A percentile compares a stretch with the other conserved stretches of the same genome.
Evolutionary conservation across 2,329 filamentous ascomycete genomes (phyloP).

Genomic region (Ophiostoma perfectum): DNA sequence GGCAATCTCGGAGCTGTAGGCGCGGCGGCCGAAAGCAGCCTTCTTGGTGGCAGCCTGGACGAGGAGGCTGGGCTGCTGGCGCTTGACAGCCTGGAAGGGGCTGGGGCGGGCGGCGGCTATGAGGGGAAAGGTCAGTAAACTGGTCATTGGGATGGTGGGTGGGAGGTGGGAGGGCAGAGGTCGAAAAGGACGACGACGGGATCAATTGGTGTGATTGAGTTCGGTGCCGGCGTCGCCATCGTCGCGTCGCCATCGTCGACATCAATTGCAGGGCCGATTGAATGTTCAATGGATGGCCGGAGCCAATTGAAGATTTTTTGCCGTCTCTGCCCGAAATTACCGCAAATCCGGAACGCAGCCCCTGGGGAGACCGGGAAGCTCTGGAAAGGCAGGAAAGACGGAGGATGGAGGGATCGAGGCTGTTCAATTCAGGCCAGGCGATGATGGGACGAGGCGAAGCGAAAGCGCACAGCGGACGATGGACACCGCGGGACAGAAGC

Average conservation of each 20-base stretch:
- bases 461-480: not conserved
- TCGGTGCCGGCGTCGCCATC: not conserved
- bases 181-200: not conserved
- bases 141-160: not conserved
- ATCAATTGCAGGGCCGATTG: not conserved
- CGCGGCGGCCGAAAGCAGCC: conserved; percentile 59
- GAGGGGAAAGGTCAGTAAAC: not conserved
- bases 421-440: not conserved
- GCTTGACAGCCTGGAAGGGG: conserved; percentile 70
- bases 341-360: conserved; percentile 16
- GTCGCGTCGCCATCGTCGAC: not conserved
- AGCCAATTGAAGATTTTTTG: conserved; percentile 19
- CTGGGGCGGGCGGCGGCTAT: conserved; percentile 52
- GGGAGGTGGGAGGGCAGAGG: not conserved
- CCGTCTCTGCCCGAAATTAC: conserved; percentile 21
- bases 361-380: not conserved
- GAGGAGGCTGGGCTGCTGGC: conserved; percentile 65
- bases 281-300: not conserved
- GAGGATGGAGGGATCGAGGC: not conserved
- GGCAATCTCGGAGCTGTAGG: conserved; percentile 85
- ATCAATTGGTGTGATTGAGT: not conserved
- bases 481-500: not conserved
- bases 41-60: conserved; percentile 57
- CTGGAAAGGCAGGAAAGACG: not conserved
- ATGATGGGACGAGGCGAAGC: not conserved